Evolutionary conservation across 345 rosid genomes (phyloP).

Genomic region (Camelina sativa): DNA sequence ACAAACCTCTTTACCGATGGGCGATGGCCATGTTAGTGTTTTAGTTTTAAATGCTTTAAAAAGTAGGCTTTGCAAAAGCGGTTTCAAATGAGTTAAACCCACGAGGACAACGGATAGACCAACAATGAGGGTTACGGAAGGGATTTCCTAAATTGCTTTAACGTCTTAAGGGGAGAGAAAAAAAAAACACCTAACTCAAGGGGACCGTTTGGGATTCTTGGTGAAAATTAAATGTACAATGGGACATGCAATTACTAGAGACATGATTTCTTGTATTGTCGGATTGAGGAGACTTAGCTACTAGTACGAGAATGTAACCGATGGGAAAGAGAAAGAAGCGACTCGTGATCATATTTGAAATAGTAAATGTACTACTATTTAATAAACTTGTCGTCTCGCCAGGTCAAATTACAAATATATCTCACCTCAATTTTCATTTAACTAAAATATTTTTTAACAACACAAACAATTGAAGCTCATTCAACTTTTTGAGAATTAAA

Average conservation of each 20-base stretch:
- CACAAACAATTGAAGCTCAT: slow-evolving; percentile 24
- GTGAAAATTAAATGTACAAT: background rate
- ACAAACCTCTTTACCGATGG: too few species aligned
- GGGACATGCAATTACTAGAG: background rate
- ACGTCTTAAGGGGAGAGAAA: background rate
- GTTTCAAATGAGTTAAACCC: too few species aligned
- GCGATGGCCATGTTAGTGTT: too few species aligned
- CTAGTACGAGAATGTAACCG: slow-evolving; percentile 37
- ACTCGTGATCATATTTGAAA: slow-evolving; percentile 29
- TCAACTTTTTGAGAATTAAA: background rate
- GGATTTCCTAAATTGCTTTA: too few species aligned
- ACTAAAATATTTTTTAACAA: background rate
- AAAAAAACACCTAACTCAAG: background rate
- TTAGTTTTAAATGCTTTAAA: too few species aligned
- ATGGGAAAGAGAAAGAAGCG: slow-evolving; percentile 18
- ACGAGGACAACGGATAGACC: too few species aligned
- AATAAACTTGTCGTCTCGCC: background rate
- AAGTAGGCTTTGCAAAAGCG: too few species aligned
- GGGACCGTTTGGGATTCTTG: background rate
- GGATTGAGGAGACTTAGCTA: slow-evolving; percentile 34
- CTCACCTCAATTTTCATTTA: background rate
- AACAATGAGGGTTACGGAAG: background rate
- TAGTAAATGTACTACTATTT: background rate
- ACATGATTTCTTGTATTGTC: slow-evolving; percentile 30
- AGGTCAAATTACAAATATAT: background rate